Percentiles rank a stretch among this genome's conserved stretches.
Conservation (phyloP, 768 basidiomycete genomes). For the Artomyces pyxidatus region DNA sequence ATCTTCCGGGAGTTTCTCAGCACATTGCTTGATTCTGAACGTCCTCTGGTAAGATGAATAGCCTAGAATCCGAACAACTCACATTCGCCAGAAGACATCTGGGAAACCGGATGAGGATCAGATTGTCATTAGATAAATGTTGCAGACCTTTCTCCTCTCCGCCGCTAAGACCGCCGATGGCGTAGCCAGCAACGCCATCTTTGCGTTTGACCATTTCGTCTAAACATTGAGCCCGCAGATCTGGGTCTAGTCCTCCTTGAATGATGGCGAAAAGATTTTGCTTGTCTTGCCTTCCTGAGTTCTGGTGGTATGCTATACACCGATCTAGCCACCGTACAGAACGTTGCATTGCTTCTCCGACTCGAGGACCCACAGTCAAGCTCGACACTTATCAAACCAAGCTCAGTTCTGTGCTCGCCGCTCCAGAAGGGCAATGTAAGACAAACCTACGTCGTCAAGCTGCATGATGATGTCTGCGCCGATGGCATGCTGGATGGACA, state of each 20-base stretch:
- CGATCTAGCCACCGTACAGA: constrained; percentile 88
- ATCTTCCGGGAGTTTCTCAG: constrained; percentile 70
- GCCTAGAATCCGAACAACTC: constrained; percentile 18
- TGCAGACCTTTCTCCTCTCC: constrained; percentile 81
- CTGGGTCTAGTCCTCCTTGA: constrained; percentile 75
- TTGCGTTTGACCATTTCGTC: constrained; percentile 75
- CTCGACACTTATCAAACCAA: constrained; percentile 52
- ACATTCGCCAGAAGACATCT: constrained; percentile 88
- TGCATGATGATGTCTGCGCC: constrained; percentile 96
- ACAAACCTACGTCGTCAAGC: constrained; percentile 81
- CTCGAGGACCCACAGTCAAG: constrained; percentile 70
- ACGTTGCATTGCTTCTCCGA: constrained; percentile 82
- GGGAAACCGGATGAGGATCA: not conserved
- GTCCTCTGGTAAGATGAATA: constrained; percentile 10
- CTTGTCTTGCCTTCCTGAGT: constrained; percentile 49
- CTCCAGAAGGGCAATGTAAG: not conserved
- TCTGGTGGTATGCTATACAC: constrained; percentile 70
- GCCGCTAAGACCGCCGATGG: constrained; percentile 85
- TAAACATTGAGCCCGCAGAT: constrained; percentile 66
- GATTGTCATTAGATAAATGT: not conserved
- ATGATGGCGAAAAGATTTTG: constrained; percentile 92
- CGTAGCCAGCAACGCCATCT: constrained; percentile 78
- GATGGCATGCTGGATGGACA: constrained; percentile 83
- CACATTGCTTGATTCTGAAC: constrained; percentile 73
- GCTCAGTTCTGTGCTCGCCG: not conserved